Evolutionary conservation across 495 filamentous ascomycete genomes (phyloP), one percentile per base, ranked within the genome.

Genomic region (Amorphotheca resinae): DNA sequence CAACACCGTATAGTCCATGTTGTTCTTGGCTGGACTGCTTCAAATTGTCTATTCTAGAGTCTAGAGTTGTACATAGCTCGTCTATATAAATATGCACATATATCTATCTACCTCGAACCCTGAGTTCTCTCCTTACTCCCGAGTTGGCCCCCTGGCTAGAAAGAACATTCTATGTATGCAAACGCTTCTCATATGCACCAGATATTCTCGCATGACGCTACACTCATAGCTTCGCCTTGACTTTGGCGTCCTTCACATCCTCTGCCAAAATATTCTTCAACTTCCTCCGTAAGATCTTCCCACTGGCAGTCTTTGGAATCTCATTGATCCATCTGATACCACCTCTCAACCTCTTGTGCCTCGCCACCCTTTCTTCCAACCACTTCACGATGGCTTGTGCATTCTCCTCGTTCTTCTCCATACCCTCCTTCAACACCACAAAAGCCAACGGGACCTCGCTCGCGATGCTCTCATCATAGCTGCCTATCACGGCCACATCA

Each of bases 401-500:
- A n/a, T n/a, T n/a, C n/a, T n/a, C n/a, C 4, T 68, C 80, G 41
- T 72, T 75, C 28, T 69, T 63, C 3, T 70, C 60, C 18, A 58
- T 63, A 2, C 55, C 50, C 1, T 70, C 63, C 9, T 63, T 60
- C 34, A 76, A 69, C 15, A 91, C 85, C 3, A 93, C 60, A 56
- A 83, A 94, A 7, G 87, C 87, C 28, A 85, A 58, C 0, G 88
- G 88, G 3, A 91, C 76, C 51, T 95, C 88, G 1, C 77, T 82
- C 1, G 76, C 80, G 35, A 76, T 68, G 1, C 65, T 64, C 17
- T 74, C 64, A 64, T 2, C 85, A 79, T 42, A 86, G 72, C 5
- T 91, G 82, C 25, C 84, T 82, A 7, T 35, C 3, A 54, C 51
- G 9, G 47, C 47, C 0, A 77, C 84, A 56, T 95, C 88, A 16